These are phyloP conservation scores for Populus hybrid DNA, from an alignment of 441 rosid genomes.

Conservation along the genomic window DNA sequence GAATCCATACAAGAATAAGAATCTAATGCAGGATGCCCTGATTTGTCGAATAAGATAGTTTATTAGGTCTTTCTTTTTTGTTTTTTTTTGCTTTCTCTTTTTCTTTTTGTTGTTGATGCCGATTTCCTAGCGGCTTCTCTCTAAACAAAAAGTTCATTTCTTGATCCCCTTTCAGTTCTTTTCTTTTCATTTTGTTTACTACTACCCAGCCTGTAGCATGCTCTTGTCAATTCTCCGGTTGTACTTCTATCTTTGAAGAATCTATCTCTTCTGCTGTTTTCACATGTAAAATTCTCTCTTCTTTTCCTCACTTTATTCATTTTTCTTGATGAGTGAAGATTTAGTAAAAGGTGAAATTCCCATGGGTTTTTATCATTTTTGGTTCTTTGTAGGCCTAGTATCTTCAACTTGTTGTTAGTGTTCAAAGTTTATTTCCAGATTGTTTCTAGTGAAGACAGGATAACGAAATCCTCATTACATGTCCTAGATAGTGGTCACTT, in stretches of 20 bases:
- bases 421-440: background rate
- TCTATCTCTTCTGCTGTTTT: background rate
- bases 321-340: background rate
- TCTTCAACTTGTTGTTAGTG: background rate
- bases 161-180: slow-evolving; percentile 14
- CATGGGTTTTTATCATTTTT: background rate
- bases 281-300: background rate
- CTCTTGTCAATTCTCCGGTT: slow-evolving; percentile 11
- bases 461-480: background rate
- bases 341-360: background rate
- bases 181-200: background rate
- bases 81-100: background rate
- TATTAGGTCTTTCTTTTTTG: background rate
- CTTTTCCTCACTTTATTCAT: background rate
- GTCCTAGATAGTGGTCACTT: background rate
- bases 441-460: background rate
- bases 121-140: slow-evolving; percentile 17
- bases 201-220: background rate
- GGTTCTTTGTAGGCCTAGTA: background rate
- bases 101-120: slow-evolving; percentile 18
- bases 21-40: slow-evolving; percentile 14
- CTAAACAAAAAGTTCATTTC: slow-evolving; percentile 20
- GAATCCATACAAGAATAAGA: slow-evolving; percentile 13
- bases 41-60: background rate
- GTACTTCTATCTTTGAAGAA: background rate